Base-by-base conservation (phyloP, 495 filamentous ascomycete species). In the Aspergillus coremiiformis region DNA sequence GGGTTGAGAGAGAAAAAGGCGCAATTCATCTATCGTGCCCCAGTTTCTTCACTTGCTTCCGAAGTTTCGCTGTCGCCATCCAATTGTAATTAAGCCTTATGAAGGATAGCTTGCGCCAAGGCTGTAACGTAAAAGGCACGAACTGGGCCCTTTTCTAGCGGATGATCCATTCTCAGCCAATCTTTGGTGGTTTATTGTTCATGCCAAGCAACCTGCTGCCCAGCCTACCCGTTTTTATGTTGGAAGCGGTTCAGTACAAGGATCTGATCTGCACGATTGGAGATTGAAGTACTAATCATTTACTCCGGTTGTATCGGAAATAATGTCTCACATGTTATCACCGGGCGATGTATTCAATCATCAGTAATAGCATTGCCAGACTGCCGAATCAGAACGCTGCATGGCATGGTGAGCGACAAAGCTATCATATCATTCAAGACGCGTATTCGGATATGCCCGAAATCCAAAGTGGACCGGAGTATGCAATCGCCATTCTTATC, bases 271-370 rank as follows among this genome's bases (percentile, higher is more conserved):
- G 15, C 44, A 33, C 32, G 5, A 47, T n/a, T 47, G 44, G 44
- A 27, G 32, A 33, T 21, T 33, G 44, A 35, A n/a, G 17, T 17
- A 27, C n/a, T n/a, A 30, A 46, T 46, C 44, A 8, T 26, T 22
- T 46, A n/a, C n/a, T n/a, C n/a, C n/a, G 46, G 52, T 54, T 54
- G 52, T 45, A 54, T 54, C 46, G 29, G 41, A 42, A n/a, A 24
- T 20, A 24, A 26, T 54, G 52, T 54, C 52, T 54, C 52, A 54
- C 52, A 49, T 49, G 52, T 39, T 53, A 53, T 53, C 51, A 33
- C 24, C 27, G 27, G 43, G 24, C 39, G 44, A 47, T 47, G 23
- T 42, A 22, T 47, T 22, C 27, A 47, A 33, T 20, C 27, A 47
- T 47, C 29, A 33, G 32, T 32, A 20, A 22, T 12, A 17, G 27